Evolutionary conservation across 208 protist species (phyloP), one percentile per base, ranked within the genome.

Genomic region (Giardia muris): DNA sequence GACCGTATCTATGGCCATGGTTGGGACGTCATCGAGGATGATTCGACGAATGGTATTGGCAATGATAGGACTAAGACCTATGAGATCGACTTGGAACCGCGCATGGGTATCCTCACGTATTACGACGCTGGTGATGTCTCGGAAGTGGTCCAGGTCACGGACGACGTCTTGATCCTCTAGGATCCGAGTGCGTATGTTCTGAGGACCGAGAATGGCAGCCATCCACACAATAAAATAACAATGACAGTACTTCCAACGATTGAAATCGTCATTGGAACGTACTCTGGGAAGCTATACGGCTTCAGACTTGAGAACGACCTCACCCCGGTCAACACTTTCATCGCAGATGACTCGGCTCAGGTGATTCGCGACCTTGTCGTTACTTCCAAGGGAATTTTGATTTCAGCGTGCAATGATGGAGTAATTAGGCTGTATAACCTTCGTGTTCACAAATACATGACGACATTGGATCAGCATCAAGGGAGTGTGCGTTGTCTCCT

Each of bases 1-100:
- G 0, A 99, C 98, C 0, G 96, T 93, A 93, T 99, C 98, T 46
- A 99, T 98, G 44, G 97, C 97, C 42, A 99, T 96, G 0, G 96
- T 98, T 45, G 98, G 97, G n/a, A 99, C 96, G 94, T 99, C 98
- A n/a, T 98, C 96, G 42, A 99, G 96, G 95, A 99, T 97, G 43
- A 99, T 96, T 46, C 98, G 95, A 19, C 98, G 95, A 30, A 99
- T 95, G 19, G 97, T 95, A 93, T 99, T 99, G 2, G 97, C 97
- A 47, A 99, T 87, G 4, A 87, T 1, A 42, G 92, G 39, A 88
- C 57, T 76, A 76, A 76, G 57, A 76, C 30, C 30, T 39, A 76
- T 76, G 30, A 76, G 19, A 30, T 76, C 57, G 30, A 76, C 10
- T 39, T 30, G 10, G 57, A 76, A 76, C 19, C 19, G 10, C 10